phyloP scores from a whole-genome alignment of 2,329 filamentous ascomycete genomes.

The Colletotrichum sp. region DNA sequence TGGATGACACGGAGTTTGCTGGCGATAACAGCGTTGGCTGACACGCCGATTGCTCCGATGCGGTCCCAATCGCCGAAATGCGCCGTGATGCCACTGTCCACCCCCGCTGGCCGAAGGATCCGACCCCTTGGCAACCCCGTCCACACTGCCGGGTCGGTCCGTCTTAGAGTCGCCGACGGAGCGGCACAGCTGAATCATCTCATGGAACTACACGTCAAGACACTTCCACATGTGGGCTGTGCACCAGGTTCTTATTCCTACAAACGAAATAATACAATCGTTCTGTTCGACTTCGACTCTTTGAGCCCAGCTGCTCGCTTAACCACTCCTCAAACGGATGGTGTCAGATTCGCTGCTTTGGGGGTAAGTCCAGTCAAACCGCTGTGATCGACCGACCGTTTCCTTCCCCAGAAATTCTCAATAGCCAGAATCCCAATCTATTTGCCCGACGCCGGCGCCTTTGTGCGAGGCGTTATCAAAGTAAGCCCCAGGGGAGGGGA shows the following conservation, averaged over 20 bases:
- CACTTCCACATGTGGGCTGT: background rate
- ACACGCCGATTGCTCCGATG: background rate
- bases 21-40: background rate
- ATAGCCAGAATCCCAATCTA: slow-evolving; percentile 1
- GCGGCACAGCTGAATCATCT: background rate
- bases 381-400: background rate
- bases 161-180: background rate
- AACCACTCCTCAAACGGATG: background rate
- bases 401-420: background rate
- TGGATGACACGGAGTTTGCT: background rate
- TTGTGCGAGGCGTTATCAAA: background rate
- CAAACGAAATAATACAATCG: slow-evolving; percentile 19
- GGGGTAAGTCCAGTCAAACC: background rate
- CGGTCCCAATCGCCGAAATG: background rate
- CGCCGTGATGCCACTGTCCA: background rate
- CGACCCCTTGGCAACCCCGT: background rate
- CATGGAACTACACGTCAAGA: background rate
- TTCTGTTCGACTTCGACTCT: background rate
- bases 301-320: background rate
- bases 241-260: slow-evolving; percentile 15
- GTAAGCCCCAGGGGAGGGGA: slow-evolving; percentile 8
- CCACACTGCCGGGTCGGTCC: background rate
- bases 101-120: background rate
- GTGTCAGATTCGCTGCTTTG: background rate
- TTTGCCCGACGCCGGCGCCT: background rate